phyloP scores from a whole-genome alignment of 2,329 filamentous ascomycete species.

The Cyphellophora attinorum region DNA sequence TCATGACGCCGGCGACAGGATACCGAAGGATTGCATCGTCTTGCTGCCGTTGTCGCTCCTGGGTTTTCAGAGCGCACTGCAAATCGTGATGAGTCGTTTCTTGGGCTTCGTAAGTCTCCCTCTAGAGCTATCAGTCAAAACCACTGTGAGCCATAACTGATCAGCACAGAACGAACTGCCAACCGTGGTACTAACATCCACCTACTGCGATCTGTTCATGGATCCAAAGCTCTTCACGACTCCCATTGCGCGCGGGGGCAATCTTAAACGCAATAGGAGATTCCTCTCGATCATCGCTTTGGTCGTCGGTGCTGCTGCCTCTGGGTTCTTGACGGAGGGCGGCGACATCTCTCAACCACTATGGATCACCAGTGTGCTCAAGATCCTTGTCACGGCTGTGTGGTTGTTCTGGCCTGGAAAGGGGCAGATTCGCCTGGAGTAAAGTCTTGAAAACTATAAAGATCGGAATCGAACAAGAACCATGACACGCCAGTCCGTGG shows the following conservation, averaged over 20 bases:
- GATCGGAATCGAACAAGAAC: neutral
- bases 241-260: neutral
- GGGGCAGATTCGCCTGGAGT: conserved; percentile 1
- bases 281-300: neutral
- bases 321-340: conserved; percentile 2
- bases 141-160: neutral
- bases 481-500: too few relatives aligned
- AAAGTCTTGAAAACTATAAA: neutral
- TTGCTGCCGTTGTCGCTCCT: conserved; percentile 27
- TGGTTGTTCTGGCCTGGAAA: conserved; percentile 2
- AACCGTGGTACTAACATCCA: conserved; percentile 32
- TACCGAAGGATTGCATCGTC: conserved; percentile 1
- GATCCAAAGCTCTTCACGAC: conserved; percentile 24
- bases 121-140: neutral
- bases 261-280: neutral
- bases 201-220: conserved; percentile 33
- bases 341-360: conserved; percentile 2
- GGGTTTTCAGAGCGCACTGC: conserved; percentile 29
- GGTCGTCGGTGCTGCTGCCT: neutral
- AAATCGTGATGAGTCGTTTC: conserved; percentile 27
- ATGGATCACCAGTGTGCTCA: conserved; percentile 2
- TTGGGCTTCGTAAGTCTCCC: conserved; percentile 9
- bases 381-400: neutral
- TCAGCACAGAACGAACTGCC: conserved; percentile 29
- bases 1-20: neutral